Conservation (phyloP, 805 yeast genomes). For the Kodamaea kaohsiungensis region DNA sequence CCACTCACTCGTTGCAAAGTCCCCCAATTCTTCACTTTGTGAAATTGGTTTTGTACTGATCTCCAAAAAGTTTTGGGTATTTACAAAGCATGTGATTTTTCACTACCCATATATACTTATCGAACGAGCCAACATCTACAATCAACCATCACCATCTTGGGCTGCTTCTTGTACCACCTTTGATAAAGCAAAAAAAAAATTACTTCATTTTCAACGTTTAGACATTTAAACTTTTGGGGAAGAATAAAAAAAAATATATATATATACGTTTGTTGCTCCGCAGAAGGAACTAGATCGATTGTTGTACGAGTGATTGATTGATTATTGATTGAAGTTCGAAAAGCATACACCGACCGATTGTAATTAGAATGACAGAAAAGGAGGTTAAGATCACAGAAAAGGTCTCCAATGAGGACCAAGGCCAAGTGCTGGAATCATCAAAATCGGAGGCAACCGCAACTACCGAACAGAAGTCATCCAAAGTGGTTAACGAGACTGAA, state of each 20-base stretch:
- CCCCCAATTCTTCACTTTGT: neutral
- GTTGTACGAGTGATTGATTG: neutral
- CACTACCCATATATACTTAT: neutral
- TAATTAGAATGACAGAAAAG: neutral
- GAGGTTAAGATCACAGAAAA: neutral
- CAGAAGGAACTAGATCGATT: neutral
- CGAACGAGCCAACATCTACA: neutral
- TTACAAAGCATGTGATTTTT: neutral
- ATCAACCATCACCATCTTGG: neutral
- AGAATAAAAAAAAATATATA: neutral
- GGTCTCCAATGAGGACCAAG: neutral
- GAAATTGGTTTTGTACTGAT: neutral
- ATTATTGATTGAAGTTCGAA: neutral
- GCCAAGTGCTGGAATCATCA: neutral
- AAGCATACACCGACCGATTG: neutral
- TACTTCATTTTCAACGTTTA: neutral
- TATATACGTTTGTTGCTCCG: neutral
- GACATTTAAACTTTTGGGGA: neutral
- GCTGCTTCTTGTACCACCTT: neutral
- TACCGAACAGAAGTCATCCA: constrained; percentile 1
- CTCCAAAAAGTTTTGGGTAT: neutral
- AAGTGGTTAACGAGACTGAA: constrained; percentile 45
- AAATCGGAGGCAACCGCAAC: neutral
- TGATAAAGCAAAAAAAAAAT: neutral
- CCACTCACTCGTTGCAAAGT: neutral